A percentile compares a stretch with the other conserved stretches of the same genome.
phyloP scores from a whole-genome alignment of 1,284 basidiomycete species.

The Ustanciosporium gigantosporum region DNA sequence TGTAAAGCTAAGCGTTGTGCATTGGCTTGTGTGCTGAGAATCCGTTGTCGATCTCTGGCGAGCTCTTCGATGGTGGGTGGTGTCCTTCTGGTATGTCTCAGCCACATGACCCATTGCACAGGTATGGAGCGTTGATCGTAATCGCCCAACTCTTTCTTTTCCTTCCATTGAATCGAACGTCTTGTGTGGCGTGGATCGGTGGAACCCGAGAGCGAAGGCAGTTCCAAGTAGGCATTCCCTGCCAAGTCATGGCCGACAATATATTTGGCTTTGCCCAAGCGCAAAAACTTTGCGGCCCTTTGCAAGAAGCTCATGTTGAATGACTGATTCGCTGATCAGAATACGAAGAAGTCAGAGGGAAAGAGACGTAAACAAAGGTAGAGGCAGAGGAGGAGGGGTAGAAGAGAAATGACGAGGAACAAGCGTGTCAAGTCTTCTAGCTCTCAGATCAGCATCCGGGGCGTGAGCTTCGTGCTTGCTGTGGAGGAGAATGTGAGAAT shows the following conservation, averaged over 20 bases:
- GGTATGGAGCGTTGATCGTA: constrained; percentile 53
- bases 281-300: constrained; percentile 21
- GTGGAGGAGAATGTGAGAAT: too few species aligned
- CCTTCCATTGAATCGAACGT: constrained; percentile 36
- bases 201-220: constrained; percentile 45
- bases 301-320: constrained; percentile 8
- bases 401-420: too few species aligned
- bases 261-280: constrained; percentile 44
- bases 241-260: constrained; percentile 50
- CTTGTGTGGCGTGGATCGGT: constrained; percentile 48
- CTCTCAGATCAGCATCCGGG: too few species aligned
- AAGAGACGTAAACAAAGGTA: background rate
- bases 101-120: constrained; percentile 58
- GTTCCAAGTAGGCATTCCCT: constrained; percentile 51
- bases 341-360: background rate
- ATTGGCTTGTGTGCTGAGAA: constrained; percentile 20
- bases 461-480: too few species aligned
- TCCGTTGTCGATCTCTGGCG: constrained; percentile 12
- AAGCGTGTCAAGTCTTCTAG: too few species aligned
- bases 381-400: too few species aligned
- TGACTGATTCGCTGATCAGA: background rate
- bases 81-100: constrained; percentile 48
- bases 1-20: constrained; percentile 14
- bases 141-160: constrained; percentile 39
- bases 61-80: constrained; percentile 48